Evolutionary conservation across 1,284 basidiomycete genomes (phyloP), one percentile per base, ranked within the genome.

Genomic region (Paramarasmius palmivorus): DNA sequence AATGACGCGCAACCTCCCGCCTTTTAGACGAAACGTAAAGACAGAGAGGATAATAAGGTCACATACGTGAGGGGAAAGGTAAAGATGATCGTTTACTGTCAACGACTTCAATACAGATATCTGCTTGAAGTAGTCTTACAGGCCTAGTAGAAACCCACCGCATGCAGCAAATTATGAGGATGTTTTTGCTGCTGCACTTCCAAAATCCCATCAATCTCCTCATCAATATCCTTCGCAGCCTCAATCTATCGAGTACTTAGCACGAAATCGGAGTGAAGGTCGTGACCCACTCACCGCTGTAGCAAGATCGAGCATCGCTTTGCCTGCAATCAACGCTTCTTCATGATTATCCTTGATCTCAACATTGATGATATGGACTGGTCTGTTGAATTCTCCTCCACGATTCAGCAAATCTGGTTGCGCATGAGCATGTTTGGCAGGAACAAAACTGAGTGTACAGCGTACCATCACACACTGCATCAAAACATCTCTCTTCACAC

Each of bases 301-400:
- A 10, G 93, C 93, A n/a, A 99, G 78, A 63, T 96, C 96, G 32
- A 99, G 76, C 63, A 99, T 96, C 1, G 96, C 95, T 69, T 90
- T 92, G 12, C 96, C 96, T 14, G 97, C 97, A 55, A 97, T 92
- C 29, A 91, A 78, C 0, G 97, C 97, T 70, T 99, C 97, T 76
- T 99, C 97, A 64, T 98, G 96, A 66, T 98, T 99, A 73, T 99
- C 97, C 75, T 93, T 98, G 74, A 99, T 99, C 68, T 99, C 97
- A 57, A 99, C 84, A 71, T 99, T 99, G 70, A 99, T 94, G 52
- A 99, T 74, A 69, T 99, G 97, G 20, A 99, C 95, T 0, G 94
- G 88, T 52, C 90, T 87, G 73, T 95, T 98, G 66, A 88, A 87
- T 57, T 99, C 96, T 2, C 95, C 93, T 23, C 94, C 95, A 57